These are phyloP conservation scores for Beauveria scarabaeidicola DNA, from an alignment of 2,329 filamentous ascomycete species.

Conservation along the genomic window DNA sequence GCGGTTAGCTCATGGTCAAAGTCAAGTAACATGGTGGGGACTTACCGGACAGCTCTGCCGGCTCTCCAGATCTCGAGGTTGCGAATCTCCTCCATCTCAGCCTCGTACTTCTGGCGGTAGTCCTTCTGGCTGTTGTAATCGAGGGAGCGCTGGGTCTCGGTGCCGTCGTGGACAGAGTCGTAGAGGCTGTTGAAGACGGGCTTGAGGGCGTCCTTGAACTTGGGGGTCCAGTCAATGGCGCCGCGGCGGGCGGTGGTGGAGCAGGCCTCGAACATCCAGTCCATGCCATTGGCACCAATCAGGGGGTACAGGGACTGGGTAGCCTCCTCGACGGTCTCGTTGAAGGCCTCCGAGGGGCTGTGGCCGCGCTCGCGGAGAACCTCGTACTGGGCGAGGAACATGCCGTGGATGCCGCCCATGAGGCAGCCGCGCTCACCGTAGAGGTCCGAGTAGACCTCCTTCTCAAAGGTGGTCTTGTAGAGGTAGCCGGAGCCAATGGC, in stretches of 20 bases:
- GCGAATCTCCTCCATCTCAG: slow-evolving; percentile 98
- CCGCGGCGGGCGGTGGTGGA: slow-evolving; percentile 96
- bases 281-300: slow-evolving; percentile 96
- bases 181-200: slow-evolving; percentile 98
- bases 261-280: slow-evolving; percentile 99
- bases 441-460: slow-evolving; percentile 99
- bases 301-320: slow-evolving; percentile 97
- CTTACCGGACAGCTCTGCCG: slow-evolving; percentile 88
- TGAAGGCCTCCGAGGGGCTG: slow-evolving; percentile 97
- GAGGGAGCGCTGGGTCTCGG: slow-evolving; percentile 91
- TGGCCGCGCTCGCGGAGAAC: slow-evolving; percentile 98
- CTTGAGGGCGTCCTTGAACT: slow-evolving; percentile 98
- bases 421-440: slow-evolving; percentile 99
- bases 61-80: slow-evolving; percentile 98
- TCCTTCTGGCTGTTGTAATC: slow-evolving; percentile 94
- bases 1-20: slow-evolving; percentile 15
- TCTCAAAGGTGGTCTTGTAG: slow-evolving; percentile 99
- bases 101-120: slow-evolving; percentile 95
- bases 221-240: slow-evolving; percentile 96
- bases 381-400: slow-evolving; percentile 99
- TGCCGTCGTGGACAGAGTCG: slow-evolving; percentile 81
- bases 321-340: slow-evolving; percentile 99
- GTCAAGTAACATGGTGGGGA: slow-evolving; percentile 13
- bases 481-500: slow-evolving; percentile 97
- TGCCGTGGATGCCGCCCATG: slow-evolving; percentile 99